Base-by-base conservation (phyloP, 108 stramenopile species). In the Cyclostephanos invisitatus region DNA sequence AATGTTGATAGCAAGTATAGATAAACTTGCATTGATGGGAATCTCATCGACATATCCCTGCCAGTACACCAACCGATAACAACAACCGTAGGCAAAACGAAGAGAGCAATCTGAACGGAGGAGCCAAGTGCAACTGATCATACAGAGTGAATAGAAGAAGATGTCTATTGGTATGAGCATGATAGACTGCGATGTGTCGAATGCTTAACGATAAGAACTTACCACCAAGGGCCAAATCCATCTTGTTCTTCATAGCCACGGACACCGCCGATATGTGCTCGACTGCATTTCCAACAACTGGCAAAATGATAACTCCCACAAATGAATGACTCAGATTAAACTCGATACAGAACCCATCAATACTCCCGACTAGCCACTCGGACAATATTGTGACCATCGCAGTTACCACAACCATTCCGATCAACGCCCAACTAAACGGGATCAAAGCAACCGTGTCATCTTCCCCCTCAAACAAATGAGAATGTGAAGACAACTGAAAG, bases 281-380 rank as follows among this genome's bases (percentile, higher is more conserved):
- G 4, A 94, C 97, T 25, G 96, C 97, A 79, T 96, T 96, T 35
- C 97, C 97, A 12, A 97, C 93, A 25, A 97, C 90, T 4, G 97
- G 97, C 2, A 97, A 63, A 58, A 97, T 84, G 56, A 97, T 94
- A 8, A 96, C 60, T 57, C 95, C 95, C 8, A 96, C 93, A 86
- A 97, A 97, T 7, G 91, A 91, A 62, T 85, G 71, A 55, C 88
- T 84, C 38, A 97, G 72, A 35, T 91, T 89, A 42, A 89, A 91
- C 12, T 78, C 63, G 12, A 69, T 76, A 27, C 89, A 84, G 72
- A 91, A 95, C 37, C 87, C 96, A 82, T 96, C 94, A 73, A 97
- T 94, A 66, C 90, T 86, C 2, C 61, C 85, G 22, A 94, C 92
- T 29, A 96, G 61, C 47, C 68, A 87, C 62, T 96, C 91, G 0